phyloP scores from a whole-genome alignment of 192 early-diverging fungal species.

The Entophlyctis luteolus region DNA sequence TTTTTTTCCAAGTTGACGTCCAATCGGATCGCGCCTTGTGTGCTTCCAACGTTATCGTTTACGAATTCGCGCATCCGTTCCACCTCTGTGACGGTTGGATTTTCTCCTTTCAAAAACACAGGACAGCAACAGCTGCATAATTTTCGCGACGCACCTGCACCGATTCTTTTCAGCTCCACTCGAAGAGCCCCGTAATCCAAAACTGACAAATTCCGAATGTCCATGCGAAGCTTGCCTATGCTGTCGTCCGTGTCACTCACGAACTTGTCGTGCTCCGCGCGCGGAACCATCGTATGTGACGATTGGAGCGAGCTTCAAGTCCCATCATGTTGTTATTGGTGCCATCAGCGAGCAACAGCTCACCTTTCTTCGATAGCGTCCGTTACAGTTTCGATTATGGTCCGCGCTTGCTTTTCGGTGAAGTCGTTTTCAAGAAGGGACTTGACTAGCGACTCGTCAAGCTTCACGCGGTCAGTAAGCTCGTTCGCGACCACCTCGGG shows the following conservation, averaged over 20 bases:
- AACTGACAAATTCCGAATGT: conserved; percentile 19
- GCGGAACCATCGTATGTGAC: background rate
- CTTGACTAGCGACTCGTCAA: background rate
- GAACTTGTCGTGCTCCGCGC: conserved; percentile 3
- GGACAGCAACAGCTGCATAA: no score
- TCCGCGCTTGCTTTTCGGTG: background rate
- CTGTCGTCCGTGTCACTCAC: background rate
- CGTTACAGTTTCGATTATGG: background rate
- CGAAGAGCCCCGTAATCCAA: conserved; percentile 15
- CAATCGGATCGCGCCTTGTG: conserved; percentile 76
- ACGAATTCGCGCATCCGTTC: conserved; percentile 74
- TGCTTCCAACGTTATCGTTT: conserved; percentile 72
- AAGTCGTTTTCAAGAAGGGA: background rate
- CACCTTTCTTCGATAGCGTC: conserved; percentile 11
- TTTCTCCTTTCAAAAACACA: no score
- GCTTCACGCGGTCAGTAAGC: no score
- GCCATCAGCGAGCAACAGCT: background rate
- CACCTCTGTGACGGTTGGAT: conserved; percentile 61
- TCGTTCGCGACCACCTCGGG: no score
- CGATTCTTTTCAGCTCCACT: conserved; percentile 10
- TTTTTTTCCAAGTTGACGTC: conserved; percentile 91
- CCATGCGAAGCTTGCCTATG: conserved; percentile 11
- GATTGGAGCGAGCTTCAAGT: no score
- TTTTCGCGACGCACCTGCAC: conserved; percentile 8
- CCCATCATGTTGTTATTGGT: background rate